A percentile compares a stretch with the other conserved stretches of the same genome.
Conservation (phyloP, 176 grass and related monocot species). For the Triticum monococcum region DNA sequence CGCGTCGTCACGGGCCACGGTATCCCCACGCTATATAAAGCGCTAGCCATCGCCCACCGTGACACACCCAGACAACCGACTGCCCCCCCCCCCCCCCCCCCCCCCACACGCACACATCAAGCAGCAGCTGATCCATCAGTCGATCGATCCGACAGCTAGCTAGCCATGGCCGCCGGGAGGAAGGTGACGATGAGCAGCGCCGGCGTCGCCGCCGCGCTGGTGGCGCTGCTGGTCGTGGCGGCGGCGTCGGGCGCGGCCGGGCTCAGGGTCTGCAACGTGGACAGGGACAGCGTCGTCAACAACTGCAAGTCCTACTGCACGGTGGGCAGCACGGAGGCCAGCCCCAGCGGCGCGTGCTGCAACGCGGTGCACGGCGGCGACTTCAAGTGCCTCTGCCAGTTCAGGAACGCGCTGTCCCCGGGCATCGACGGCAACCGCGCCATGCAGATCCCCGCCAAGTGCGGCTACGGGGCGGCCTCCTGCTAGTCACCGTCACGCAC, state of each 20-base stretch:
- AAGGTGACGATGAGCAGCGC: not conserved
- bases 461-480: not conserved
- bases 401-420: not conserved
- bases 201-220: not conserved
- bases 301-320: not conserved
- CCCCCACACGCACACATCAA: not conserved
- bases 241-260: not conserved
- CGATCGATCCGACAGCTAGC: not conserved
- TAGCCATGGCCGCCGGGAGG: constrained; percentile 17
- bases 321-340: not conserved
- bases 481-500: not conserved
- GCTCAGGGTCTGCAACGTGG: not conserved
- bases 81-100: not conserved
- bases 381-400: constrained; percentile 34
- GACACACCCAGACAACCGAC: not conserved
- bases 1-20: constrained; percentile 13
- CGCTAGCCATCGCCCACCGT: not conserved
- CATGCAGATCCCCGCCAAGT: constrained; percentile 17
- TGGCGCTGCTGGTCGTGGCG: constrained; percentile 25
- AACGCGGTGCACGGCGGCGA: constrained; percentile 10
- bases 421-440: constrained; percentile 16
- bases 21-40: constrained; percentile 13
- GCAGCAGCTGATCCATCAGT: not conserved
- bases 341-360: constrained; percentile 30
- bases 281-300: not conserved